Evolutionary conservation across 2,329 filamentous ascomycete genomes (phyloP), one percentile per base, ranked within the genome.

Genomic region (Stromatinia cepivora): DNA sequence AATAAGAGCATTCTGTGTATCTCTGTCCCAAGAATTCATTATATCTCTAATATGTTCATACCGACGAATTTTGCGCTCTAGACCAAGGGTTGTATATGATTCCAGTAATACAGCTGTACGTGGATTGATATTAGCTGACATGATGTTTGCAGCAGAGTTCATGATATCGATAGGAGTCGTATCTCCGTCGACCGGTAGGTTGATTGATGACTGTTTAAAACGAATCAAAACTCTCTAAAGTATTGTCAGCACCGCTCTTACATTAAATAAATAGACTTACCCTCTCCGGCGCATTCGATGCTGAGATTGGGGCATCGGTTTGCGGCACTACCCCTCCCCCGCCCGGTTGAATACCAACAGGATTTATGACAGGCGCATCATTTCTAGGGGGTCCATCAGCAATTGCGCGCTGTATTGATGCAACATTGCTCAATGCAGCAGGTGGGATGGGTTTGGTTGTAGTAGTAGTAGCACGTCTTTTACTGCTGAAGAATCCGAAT

Each of bases 1-100:
- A 25, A 91, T 81, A 20, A 98, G 83, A 10, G 86, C 84, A 76
- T 97, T 95, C 74, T 93, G 90, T 3, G 85, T 83, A 78, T 97
- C 93, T 56, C 85, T 84, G 71, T 97, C 92, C 94, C 94, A 98
- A 0, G 93, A 96, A 78, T 97, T 96, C 85, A 97, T 87, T 31
- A 97, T 87, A 76, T 97, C 92, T 70, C 92, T 88, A 45, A 98
- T 86, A 71, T 88, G 88, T 81, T 98, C 94, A 78, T 97, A 97
- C 52, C 88, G 89, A 53, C 94, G 90, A 36, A 98, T 81, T 0
- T 92, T 90, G 52, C 94, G 88, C 78, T 96, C 92, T 2, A 98
- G 84, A 42, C 92, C 92, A 0, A 95, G 85, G 57, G 88, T 85
- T 28, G 84, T 82, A 78, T 93, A 97, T 28, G 86, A 87, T 79